These are phyloP conservation scores for Apiotrichum brassicae DNA, from an alignment of 1,284 basidiomycete species.

Conservation along the genomic window DNA sequence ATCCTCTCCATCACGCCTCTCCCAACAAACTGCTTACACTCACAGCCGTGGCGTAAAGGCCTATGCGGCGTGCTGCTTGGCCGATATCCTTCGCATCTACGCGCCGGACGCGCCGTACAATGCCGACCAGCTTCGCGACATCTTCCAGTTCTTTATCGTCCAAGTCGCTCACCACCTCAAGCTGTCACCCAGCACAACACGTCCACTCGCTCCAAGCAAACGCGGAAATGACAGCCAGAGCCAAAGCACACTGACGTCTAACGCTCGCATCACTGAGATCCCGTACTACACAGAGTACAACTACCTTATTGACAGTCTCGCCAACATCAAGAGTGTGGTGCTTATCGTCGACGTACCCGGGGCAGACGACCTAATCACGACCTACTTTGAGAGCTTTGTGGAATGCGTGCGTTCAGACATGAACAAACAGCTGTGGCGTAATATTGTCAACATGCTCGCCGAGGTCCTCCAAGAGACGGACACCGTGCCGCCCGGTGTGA, in stretches of 20 bases:
- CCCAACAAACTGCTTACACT: conserved; percentile 6
- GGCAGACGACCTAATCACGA: conserved; percentile 75
- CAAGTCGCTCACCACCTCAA: conserved; percentile 73
- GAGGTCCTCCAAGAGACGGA: conserved; percentile 82
- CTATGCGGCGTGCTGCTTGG: conserved; percentile 86
- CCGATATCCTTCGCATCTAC: conserved; percentile 85
- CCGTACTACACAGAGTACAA: conserved; percentile 83
- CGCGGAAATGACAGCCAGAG: conserved; percentile 12
- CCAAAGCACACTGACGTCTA: conserved; percentile 48
- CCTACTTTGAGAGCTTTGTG: conserved; percentile 79
- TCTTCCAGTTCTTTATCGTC: conserved; percentile 88
- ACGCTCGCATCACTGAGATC: conserved; percentile 37
- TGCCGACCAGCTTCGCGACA: conserved; percentile 72
- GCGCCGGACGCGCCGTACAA: conserved; percentile 97
- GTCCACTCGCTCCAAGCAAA: conserved; percentile 25
- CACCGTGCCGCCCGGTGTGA: conserved; percentile 65
- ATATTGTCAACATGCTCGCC: conserved; percentile 79
- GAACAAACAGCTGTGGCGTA: conserved; percentile 81
- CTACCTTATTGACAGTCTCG: conserved; percentile 82
- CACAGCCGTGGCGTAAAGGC: conserved; percentile 73
- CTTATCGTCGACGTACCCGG: conserved; percentile 85
- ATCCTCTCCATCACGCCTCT: neutral
- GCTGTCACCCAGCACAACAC: conserved; percentile 48
- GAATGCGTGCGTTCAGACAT: conserved; percentile 68
- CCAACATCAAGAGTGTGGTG: conserved; percentile 89